Evolutionary conservation across 2,329 filamentous ascomycete species (phyloP).

Genomic region (Hymenoscyphus scutula): DNA sequence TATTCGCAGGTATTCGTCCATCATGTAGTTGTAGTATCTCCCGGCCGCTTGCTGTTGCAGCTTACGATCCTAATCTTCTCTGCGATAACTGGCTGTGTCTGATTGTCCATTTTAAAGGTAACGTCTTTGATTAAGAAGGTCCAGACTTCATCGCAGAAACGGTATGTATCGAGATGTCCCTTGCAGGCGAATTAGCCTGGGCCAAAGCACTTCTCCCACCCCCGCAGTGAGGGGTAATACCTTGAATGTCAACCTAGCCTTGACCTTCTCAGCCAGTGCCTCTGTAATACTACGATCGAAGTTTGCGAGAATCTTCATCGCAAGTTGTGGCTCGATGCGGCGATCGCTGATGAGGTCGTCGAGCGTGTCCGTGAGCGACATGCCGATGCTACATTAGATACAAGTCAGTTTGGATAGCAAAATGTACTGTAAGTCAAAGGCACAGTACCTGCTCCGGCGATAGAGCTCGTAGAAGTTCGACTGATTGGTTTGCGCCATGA

Average conservation of each 20-base stretch:
- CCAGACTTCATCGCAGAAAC: slow-evolving; percentile 99
- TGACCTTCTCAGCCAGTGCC: slow-evolving; percentile 87
- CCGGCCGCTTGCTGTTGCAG: slow-evolving; percentile 85
- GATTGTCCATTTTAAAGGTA: slow-evolving; percentile 92
- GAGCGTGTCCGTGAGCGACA: slow-evolving; percentile 91
- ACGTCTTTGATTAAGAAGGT: slow-evolving; percentile 99
- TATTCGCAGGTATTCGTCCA: background rate
- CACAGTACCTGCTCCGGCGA: slow-evolving; percentile 86
- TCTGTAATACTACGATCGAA: slow-evolving; percentile 94
- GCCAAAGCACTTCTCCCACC: background rate
- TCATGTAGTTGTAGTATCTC: slow-evolving; percentile 42
- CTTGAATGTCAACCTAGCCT: slow-evolving; percentile 91
- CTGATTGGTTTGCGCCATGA: slow-evolving; percentile 51
- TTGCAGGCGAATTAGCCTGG: slow-evolving; percentile 41
- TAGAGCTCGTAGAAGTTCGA: slow-evolving; percentile 86
- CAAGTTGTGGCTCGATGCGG: slow-evolving; percentile 94
- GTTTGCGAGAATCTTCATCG: slow-evolving; percentile 96
- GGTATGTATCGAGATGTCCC: slow-evolving; percentile 97
- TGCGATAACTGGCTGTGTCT: slow-evolving; percentile 67
- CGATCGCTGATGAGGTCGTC: slow-evolving; percentile 94
- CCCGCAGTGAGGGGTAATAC: slow-evolving; percentile 46
- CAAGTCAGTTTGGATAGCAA: slow-evolving; percentile 30
- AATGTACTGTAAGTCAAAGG: slow-evolving; percentile 33
- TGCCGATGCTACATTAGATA: slow-evolving; percentile 69
- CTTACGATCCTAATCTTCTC: slow-evolving; percentile 98